Evolutionary conservation across 2,329 filamentous ascomycete species (phyloP), one percentile per base, ranked within the genome.

Genomic region (Fusarium cyanostomum): DNA sequence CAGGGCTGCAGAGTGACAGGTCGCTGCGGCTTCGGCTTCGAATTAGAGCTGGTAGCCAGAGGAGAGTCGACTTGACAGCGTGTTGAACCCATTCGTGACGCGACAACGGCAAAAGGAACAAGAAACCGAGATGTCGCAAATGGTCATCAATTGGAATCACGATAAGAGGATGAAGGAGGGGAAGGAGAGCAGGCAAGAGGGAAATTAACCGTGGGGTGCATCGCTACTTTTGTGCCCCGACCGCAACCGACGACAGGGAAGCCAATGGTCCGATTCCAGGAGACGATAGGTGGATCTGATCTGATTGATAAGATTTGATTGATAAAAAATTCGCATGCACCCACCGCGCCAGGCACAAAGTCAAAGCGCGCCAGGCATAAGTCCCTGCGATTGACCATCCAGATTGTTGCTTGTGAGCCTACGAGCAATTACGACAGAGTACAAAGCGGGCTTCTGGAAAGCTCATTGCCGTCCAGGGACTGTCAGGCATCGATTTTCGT

Each of bases 261-360:
- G 54, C 64, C 60, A 66, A 73, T 74, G 70, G 72, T 74, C 72
- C 71, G 73, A 75, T 74, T 68, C 66, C 66, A 74, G 71, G 73
- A 76, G 72, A 70, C 55, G 52, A 67, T 53, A 64, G 60, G 71
- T 74, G 74, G 72, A 67, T 62, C 68, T 73, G 74, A 78, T 79
- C 72, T 71, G 79, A 80, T 80, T 80, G 79, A 80, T 80, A 79
- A 81, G 79, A 81, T 81, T 75, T 72, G 77, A 79, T 79, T 79
- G 77, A 79, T 79, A 78, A 79, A 75, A 75, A 62, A 65, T 68
- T 68, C 58, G 64, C 62, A 48, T 57, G 45, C 39, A 43, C 44
- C 41, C 49, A 42, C 58, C 12, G 52, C 61, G 66, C 68, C 63
- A 70, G 68, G 67, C 68, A 70, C 10, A 18, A 18, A 38, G 35